Evolutionary conservation across 768 basidiomycete species (phyloP), one percentile per base, ranked within the genome.

Genomic region (Boletus insuetus): DNA sequence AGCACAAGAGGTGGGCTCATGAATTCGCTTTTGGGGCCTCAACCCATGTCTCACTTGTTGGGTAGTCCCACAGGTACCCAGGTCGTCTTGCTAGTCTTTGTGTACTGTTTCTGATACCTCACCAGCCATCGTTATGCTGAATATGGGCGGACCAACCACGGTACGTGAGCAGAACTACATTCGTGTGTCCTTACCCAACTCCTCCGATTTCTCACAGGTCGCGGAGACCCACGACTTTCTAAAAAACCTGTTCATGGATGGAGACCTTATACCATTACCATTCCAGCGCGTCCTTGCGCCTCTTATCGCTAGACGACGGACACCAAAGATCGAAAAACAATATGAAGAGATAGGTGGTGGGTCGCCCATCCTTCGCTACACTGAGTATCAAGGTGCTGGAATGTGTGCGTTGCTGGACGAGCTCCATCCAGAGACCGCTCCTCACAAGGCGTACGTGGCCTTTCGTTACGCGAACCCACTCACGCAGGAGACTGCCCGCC

Each of bases 111-210:
- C 34, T 60, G 60, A 58, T 51, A 43, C 32, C 46, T 80, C 45
- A 2, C 19, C 51, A 84, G 96, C 90, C 37, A 82, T 98, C 58
- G 94, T 99, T 40, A 91, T 99, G 89, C 78, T 99, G 76, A 99
- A 98, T 73, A 99, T 99, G 97, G 97, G 97, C 42, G 97, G 97
- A 2, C 97, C 96, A 22, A 83, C 90, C 48, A 95, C 93, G 54
- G 93, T 94, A 66, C 63, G 83, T 75, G 37, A 35, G 47, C 45
- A n/a, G 29, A 47, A 24, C 43, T 22, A 14, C 1, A 26, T 41
- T 32, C 14, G 17, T 16, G 19, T 39, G 24, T 7, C 40, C 4
- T 17, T 29, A 49, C 47, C 58, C 51, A 58, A n/a, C n/a, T n/a
- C n/a, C 49, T 61, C 8, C 26, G 14, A 14, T 44, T 46, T 63